phyloP scores from a whole-genome alignment of 1,284 basidiomycete genomes.

The Lentinus polychrous region DNA sequence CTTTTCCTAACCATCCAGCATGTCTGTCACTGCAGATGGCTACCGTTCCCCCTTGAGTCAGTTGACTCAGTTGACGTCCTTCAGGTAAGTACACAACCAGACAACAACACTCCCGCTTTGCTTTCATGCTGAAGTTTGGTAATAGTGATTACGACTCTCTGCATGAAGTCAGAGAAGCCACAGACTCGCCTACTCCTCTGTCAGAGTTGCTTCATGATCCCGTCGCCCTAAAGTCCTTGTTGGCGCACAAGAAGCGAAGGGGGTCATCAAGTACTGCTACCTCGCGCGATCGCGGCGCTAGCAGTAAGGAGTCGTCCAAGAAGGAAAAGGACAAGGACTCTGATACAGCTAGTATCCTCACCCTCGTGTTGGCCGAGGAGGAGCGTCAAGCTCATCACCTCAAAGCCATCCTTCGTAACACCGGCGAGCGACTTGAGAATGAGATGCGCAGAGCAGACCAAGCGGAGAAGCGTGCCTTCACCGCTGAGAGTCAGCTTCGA shows the following conservation, averaged over 20 bases:
- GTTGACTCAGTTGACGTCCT: not conserved
- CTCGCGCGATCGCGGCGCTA: constrained; percentile 10
- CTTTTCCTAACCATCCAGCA: not conserved
- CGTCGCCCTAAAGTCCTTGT: constrained; percentile 20
- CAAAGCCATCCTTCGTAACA: constrained; percentile 45
- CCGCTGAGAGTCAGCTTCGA: constrained; percentile 42
- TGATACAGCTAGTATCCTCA: constrained; percentile 28
- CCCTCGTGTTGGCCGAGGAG: constrained; percentile 51
- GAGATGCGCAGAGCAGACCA: constrained; percentile 49
- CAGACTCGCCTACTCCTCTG: constrained; percentile 25
- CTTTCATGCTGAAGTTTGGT: not conserved
- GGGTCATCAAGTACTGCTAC: constrained; percentile 13
- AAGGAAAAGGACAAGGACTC: constrained; percentile 15
- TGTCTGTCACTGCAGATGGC: not conserved
- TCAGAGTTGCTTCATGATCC: constrained; percentile 28
- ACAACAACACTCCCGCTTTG: not conserved
- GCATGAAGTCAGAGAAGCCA: constrained; percentile 24
- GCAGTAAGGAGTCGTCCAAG: not conserved
- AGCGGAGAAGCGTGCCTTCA: constrained; percentile 43
- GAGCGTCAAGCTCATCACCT: constrained; percentile 52
- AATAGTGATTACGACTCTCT: constrained; percentile 1
- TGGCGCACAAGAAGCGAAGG: constrained; percentile 22
- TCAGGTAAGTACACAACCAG: not conserved
- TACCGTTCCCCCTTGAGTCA: not conserved
- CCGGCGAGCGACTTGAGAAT: constrained; percentile 48